Base-by-base conservation (phyloP, 371 early-diverging fungal species). In the Chytridium lagenaria region DNA sequence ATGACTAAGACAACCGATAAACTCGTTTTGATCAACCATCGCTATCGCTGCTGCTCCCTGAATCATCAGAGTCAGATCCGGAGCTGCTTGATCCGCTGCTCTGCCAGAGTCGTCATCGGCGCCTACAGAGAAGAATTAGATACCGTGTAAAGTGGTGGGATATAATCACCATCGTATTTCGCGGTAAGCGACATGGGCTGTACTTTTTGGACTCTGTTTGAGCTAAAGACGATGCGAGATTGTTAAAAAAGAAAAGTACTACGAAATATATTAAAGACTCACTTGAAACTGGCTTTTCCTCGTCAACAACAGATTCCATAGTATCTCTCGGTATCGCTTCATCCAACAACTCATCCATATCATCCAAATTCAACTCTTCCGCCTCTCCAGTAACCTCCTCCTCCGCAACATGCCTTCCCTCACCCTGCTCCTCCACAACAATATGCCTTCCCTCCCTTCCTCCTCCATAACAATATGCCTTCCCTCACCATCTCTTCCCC, bases 11-110 rank as follows among this genome's bases (percentile, higher is more conserved):
- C n/a, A n/a, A n/a, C n/a, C n/a, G n/a, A n/a, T n/a, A n/a, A n/a
- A n/a, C n/a, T n/a, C 19, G 44, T 44, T 19, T 12, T 44, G 55
- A 7, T 52, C 23, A 7, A 52, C 55, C 23, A 23, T 26, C 55
- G 55, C 55, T 52, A 23, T 52, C 55, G 55, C 55, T 52, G 26
- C 26, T 26, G 26, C 55, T 52, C n/a, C 26, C 26, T 5, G 12
- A 12, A 19, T 44, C 44, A 19, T 44, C 44, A 44, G 55, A 52
- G 55, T 52, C 55, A 7, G 55, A 52, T 15, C 55, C 55, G 5
- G 55, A 52, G 26, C 55, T 52, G 26, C 55, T 52, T 22, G 55
- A 52, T 5, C 55, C 55, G 55, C 55, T 52, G 12, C 55, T 26
- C n/a, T n/a, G 5, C 23, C 55, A 5, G 55, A 52, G 5, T 52